Conservation (phyloP, 1,284 basidiomycete species). For the Moniliophthora roreri region DNA sequence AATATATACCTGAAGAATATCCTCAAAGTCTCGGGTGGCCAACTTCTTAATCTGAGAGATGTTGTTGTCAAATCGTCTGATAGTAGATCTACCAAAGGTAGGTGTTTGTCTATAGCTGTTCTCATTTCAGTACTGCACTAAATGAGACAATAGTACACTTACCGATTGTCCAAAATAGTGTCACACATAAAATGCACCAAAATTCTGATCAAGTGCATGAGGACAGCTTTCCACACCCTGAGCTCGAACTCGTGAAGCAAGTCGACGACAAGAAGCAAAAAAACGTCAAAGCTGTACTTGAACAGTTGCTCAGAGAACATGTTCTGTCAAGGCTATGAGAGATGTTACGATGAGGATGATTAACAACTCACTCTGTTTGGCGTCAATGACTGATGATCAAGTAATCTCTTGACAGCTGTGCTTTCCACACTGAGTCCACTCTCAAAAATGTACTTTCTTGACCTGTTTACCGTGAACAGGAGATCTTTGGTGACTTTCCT, state of each 20-base stretch:
- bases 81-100: constrained; percentile 25
- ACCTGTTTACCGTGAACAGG: not conserved
- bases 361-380: not conserved
- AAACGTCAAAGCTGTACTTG: constrained; percentile 25
- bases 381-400: not conserved
- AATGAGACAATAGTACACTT: constrained; percentile 1
- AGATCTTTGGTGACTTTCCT: too few relatives aligned
- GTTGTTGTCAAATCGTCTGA: constrained; percentile 28
- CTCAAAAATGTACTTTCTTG: constrained; percentile 22
- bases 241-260: constrained; percentile 38
- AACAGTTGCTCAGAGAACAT: constrained; percentile 22
- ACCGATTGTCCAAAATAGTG: constrained; percentile 3
- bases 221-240: constrained; percentile 34
- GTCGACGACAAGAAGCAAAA: constrained; percentile 30
- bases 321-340: constrained; percentile 24
- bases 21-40: constrained; percentile 32
- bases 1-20: constrained; percentile 28
- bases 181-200: constrained; percentile 30
- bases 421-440: constrained; percentile 15
- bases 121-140: too few relatives aligned
- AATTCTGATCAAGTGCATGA: constrained; percentile 34
- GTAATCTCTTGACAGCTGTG: constrained; percentile 8
- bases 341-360: too few relatives aligned
- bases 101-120: not conserved
- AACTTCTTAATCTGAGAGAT: constrained; percentile 30